Conservation (phyloP, 2,329 filamentous ascomycete species). For the Alternaria arborescens region DNA sequence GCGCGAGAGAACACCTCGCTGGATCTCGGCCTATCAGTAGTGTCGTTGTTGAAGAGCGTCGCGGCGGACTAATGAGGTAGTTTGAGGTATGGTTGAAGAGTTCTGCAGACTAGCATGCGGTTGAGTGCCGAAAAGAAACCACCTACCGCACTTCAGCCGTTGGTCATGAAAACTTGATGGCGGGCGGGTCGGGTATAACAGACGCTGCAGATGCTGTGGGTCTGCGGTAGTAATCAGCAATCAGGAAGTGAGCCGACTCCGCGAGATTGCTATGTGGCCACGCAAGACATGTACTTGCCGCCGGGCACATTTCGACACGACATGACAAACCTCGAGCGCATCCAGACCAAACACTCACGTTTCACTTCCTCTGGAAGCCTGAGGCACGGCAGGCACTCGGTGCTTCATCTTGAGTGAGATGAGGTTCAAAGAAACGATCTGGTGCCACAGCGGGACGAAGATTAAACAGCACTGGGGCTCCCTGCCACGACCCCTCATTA, state of each 20-base stretch:
- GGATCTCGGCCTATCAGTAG: background rate
- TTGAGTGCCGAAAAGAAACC: conserved; percentile 1
- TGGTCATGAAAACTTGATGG: background rate
- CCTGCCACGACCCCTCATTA: conserved; percentile 27
- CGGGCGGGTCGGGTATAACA: background rate
- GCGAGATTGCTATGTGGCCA: conserved; percentile 14
- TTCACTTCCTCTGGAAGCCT: conserved; percentile 18
- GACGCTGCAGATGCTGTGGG: conserved; percentile 8
- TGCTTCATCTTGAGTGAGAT: conserved; percentile 33
- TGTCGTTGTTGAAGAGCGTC: background rate
- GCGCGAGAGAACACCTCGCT: conserved; percentile 8
- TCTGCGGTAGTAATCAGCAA: conserved; percentile 5
- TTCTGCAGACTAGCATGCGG: conserved; percentile 6
- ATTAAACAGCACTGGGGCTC: conserved; percentile 24
- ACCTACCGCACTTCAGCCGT: conserved; percentile 6
- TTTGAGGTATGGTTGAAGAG: background rate
- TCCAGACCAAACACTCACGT: conserved; percentile 10
- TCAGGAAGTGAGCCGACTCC: conserved; percentile 1
- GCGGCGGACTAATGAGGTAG: background rate
- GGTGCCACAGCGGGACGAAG: conserved; percentile 27
- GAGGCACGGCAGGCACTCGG: conserved; percentile 25
- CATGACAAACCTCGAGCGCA: conserved; percentile 5
- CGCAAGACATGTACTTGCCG: conserved; percentile 11
- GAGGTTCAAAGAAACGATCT: conserved; percentile 29
- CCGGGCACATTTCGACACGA: conserved; percentile 2